Base-by-base conservation (phyloP, 2,329 filamentous ascomycete genomes). In the Cladosporium austrohemisphaericum region DNA sequence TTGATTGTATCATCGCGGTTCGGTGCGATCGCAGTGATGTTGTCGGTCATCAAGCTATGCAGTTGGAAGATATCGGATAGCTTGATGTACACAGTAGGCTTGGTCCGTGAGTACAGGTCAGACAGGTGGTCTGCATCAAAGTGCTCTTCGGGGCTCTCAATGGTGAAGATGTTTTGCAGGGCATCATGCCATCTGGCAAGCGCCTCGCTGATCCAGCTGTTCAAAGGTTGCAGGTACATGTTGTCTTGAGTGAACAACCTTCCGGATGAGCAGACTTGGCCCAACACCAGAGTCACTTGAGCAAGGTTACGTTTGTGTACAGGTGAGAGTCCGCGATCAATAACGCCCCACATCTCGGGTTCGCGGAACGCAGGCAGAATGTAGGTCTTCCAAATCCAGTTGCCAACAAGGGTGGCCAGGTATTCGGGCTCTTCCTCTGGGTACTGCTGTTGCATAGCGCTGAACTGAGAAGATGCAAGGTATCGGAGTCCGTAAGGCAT, bases 111-210 rank as follows among this genome's bases (percentile, higher is more conserved):
- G 65, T 97, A 97, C 5, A 98, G 78, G 64, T 98, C 93, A 65
- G 96, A 97, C 79, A 93, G 98, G 67, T 97, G 93, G 65, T 98
- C 93, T 65, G 98, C 96, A 68, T 97, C 91, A 64, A 97, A 98
- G 19, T 93, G 93, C 45, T 82, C 79, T 68, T 98, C 93, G 0
- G 89, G 88, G 60, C 93, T 85, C 11, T 86, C 83, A 10, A 97
- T 87, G 10, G 85, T 81, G 57, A 98, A 88, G 53, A 97, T 63
- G 51, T 85, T 81, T 37, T 78, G 79, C 70, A 87, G 88, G 36
- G 93, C 88, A 10, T 85, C 79, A 25, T 81, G 79, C 51, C 96
- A 76, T 19, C 91, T 80, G 58, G 89, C 84, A 41, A 95, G 84
- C 0, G 91, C 91, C 53, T 96, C 88, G 14, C 79, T 82, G 38